Percentiles rank a stretch among this genome's conserved stretches.
Conservation (phyloP, 139 green algal genomes). For the Asterochloris erici region DNA sequence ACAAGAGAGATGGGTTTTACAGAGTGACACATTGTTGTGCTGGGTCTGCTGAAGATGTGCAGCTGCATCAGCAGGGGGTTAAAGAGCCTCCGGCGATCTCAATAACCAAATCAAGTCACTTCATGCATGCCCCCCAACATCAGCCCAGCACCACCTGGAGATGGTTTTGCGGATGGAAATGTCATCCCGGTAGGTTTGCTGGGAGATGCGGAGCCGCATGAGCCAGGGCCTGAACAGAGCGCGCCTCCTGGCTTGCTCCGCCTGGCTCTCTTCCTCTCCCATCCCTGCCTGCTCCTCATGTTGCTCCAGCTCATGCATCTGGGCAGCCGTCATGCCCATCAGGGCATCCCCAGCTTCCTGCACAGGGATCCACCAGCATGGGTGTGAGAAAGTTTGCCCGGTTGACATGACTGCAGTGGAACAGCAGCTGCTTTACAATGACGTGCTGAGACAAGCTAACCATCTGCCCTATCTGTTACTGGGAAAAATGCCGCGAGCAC, state of each 20-base stretch:
- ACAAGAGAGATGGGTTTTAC: neutral
- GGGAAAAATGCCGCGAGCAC: no score
- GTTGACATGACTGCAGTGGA: no score
- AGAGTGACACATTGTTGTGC: neutral
- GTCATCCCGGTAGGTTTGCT: conserved; percentile 92
- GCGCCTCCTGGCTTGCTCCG: conserved; percentile 12
- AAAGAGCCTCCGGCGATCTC: neutral
- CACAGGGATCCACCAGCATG: conserved; percentile 28
- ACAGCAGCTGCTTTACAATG: no score
- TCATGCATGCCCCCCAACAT: neutral
- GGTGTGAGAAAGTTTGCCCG: neutral
- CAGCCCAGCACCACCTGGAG: conserved; percentile 8
- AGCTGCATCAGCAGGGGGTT: neutral
- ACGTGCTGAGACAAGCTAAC: no score
- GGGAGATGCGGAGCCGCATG: conserved; percentile 69
- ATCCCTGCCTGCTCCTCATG: no score
- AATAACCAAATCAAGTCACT: neutral
- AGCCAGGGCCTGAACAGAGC: conserved; percentile 44
- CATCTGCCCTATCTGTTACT: no score
- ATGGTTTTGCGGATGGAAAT: conserved; percentile 66
- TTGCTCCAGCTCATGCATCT: conserved; percentile 38
- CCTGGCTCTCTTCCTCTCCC: conserved; percentile 6
- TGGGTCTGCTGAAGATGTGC: neutral
- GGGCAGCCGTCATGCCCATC: conserved; percentile 35
- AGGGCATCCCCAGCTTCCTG: conserved; percentile 44